These are phyloP conservation scores for Flagelloscypha sp. DNA, from an alignment of 768 basidiomycete genomes.

Conservation along the genomic window DNA sequence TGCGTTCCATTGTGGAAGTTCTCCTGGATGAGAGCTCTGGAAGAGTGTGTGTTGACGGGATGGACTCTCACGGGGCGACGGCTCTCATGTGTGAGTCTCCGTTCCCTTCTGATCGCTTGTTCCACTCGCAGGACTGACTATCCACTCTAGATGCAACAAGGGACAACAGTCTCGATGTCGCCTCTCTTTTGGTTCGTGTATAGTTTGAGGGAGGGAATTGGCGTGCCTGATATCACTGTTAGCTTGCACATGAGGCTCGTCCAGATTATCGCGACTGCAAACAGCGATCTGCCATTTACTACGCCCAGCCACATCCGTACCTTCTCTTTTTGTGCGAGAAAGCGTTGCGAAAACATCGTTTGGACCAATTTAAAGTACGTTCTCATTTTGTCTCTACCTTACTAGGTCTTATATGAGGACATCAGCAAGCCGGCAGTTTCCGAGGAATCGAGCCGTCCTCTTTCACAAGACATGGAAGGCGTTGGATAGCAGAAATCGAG, in stretches of 20 bases:
- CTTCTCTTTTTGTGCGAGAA: slow-evolving; percentile 67
- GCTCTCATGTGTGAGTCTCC: slow-evolving; percentile 71
- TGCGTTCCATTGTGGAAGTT: slow-evolving; percentile 48
- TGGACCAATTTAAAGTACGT: slow-evolving; percentile 52
- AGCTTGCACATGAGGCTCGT: slow-evolving; percentile 64
- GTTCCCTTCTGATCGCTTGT: slow-evolving; percentile 8
- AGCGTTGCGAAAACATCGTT: slow-evolving; percentile 51
- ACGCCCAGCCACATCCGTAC: slow-evolving; percentile 51
- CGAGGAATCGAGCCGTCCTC: background rate
- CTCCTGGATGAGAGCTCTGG: slow-evolving; percentile 58
- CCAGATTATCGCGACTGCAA: slow-evolving; percentile 69
- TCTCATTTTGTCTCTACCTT: slow-evolving; percentile 1
- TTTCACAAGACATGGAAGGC: background rate
- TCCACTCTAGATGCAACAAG: slow-evolving; percentile 60
- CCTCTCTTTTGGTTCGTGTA: slow-evolving; percentile 49
- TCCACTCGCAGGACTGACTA: slow-evolving; percentile 7
- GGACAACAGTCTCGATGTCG: slow-evolving; percentile 63
- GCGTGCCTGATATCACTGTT: slow-evolving; percentile 4
- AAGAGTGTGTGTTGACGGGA: slow-evolving; percentile 61
- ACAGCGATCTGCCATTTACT: slow-evolving; percentile 65
- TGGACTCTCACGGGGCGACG: slow-evolving; percentile 69
- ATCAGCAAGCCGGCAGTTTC: slow-evolving; percentile 19
- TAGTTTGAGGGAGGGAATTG: no score
- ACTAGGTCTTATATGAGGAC: slow-evolving; percentile 3
- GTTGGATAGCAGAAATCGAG: background rate